Conservation (phyloP, 208 protist species). For the Trypanosoma melophagium region DNA sequence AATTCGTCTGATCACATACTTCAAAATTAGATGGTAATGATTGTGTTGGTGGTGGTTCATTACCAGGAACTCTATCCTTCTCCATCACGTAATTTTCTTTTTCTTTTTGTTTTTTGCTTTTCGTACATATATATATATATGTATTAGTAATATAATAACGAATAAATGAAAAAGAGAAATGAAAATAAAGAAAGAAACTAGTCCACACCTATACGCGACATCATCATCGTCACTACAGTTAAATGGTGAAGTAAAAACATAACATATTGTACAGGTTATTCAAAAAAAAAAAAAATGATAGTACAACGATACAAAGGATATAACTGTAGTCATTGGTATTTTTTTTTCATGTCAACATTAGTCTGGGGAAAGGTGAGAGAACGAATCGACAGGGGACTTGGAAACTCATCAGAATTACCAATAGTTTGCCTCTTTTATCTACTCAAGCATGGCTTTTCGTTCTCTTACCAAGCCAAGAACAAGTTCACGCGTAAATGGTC, state of each 20-base stretch:
- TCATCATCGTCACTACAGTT: background rate
- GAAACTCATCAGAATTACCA: background rate
- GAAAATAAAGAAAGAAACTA: slow-evolving; percentile 4
- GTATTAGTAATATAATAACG: slow-evolving; percentile 10
- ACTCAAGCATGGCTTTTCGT: slow-evolving; percentile 26
- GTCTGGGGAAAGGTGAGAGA: background rate
- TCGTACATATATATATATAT: background rate
- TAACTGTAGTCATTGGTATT: background rate
- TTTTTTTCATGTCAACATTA: background rate
- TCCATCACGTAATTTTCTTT: background rate
- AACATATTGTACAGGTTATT: background rate
- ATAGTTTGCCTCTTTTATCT: slow-evolving; percentile 2
- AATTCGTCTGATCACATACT: no score
- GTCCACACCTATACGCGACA: background rate
- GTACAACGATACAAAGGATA: slow-evolving; percentile 17
- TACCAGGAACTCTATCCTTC: no score
- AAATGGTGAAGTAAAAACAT: background rate
- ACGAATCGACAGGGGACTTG: no score
- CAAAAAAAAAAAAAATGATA: slow-evolving; percentile 6
- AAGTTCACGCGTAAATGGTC: slow-evolving; percentile 28
- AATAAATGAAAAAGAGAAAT: slow-evolving; percentile 11
- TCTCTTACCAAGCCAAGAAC: slow-evolving; percentile 29
- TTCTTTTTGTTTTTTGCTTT: background rate
- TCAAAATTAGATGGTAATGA: no score
- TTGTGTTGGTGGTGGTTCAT: no score